Evolutionary conservation across 371 early-diverging fungal genomes (phyloP), one percentile per base, ranked within the genome.

Genomic region (Mortierella sp.): DNA sequence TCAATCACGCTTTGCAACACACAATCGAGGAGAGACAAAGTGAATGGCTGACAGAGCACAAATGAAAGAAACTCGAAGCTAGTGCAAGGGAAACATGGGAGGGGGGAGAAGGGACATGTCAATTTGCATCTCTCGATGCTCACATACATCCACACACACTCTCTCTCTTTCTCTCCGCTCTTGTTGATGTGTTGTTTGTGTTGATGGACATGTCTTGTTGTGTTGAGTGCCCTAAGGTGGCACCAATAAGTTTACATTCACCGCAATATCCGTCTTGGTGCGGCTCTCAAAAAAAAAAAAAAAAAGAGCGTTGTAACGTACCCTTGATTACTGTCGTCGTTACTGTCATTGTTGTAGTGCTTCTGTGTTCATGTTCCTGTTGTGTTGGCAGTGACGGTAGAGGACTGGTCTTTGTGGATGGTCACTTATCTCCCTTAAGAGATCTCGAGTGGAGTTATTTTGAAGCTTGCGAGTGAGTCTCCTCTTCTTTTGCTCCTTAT

Each of bases 281-380:
- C 65, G 68, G 68, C 68, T 68, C 68, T 68, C 68, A 65, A 28
- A 58, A 45, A 74, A 57, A 74, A 14, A 45, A 16, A 9, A 45
- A 44, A 19, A 42, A 57, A 44, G 8, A 21, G 38, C 68, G 21
- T 38, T 42, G 65, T 34, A 34, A 38, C n/a, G n/a, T n/a, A n/a
- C 42, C 42, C 42, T 9, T 34, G 38, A 5, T 60, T 14, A 5
- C 42, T 5, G 55, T 57, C 26, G 58, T 57, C 26, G 58, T 28
- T 9, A 34, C 34, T 34, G 34, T 21, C 31, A 14, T 26, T 19
- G 21, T 34, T 16, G 34, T 13, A 3, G 31, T 19, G 14, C 8
- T 63, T 1, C 19, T 63, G 16, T 31, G 55, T 55, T 6, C 16
- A 38, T 57, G 58, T 34, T 63, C 34, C 31, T 28, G 60, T 28